These are phyloP conservation scores for Elsinoe arachidis DNA, from an alignment of 2,329 filamentous ascomycete species.

Conservation along the genomic window DNA sequence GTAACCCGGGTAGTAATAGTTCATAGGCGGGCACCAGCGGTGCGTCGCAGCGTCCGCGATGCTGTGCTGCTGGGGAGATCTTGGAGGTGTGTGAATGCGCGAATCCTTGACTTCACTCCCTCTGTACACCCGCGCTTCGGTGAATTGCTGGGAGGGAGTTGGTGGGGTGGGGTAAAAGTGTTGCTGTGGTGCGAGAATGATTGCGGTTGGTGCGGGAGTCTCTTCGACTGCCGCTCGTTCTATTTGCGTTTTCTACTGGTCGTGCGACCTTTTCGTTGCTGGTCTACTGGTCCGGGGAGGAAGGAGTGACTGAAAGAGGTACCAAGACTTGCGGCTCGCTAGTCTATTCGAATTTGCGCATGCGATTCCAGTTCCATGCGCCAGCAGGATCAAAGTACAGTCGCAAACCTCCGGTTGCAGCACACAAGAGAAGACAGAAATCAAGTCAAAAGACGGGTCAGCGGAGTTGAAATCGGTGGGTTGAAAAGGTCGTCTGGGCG, in stretches of 20 bases:
- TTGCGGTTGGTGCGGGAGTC: conserved; percentile 13
- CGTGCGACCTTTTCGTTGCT: not conserved
- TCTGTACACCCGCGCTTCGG: conserved; percentile 10
- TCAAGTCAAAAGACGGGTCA: not conserved
- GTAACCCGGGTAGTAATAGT: conserved; percentile 14
- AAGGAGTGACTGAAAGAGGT: not conserved
- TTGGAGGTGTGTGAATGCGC: conserved; percentile 11
- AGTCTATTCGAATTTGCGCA: not conserved
- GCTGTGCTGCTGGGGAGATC: conserved; percentile 12
- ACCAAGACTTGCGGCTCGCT: not conserved
- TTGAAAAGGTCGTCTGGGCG: conserved; percentile 3
- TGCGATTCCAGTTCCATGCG: conserved; percentile 2
- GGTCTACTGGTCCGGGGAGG: not conserved
- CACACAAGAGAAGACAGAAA: not conserved
- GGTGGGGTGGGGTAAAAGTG: conserved; percentile 13
- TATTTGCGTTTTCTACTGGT: not conserved
- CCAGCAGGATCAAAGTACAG: not conserved
- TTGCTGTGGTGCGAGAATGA: conserved; percentile 14
- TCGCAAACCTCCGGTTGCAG: no score
- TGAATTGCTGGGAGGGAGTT: conserved; percentile 13
- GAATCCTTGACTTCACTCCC: conserved; percentile 12
- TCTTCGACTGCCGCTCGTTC: conserved; percentile 5
- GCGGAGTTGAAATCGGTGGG: conserved; percentile 1
- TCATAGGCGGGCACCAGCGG: conserved; percentile 14
- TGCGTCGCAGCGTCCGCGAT: conserved; percentile 13